Conservation (phyloP, 2,329 filamentous ascomycete species). For the Phoma sp. region DNA sequence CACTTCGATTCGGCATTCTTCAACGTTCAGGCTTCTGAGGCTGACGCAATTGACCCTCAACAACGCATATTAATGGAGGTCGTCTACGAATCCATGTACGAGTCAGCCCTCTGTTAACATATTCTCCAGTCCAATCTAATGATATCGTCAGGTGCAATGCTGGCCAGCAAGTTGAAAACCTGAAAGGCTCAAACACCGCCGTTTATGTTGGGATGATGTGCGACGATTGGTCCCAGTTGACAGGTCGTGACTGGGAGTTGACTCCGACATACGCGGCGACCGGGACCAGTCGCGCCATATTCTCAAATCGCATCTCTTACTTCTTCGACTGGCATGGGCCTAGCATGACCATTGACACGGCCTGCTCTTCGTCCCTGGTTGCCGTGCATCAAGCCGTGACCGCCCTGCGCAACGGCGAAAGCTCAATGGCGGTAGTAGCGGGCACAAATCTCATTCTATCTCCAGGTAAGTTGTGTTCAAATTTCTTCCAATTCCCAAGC, state of each 20-base stretch:
- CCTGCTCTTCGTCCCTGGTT: not conserved
- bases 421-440: not conserved
- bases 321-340: not conserved
- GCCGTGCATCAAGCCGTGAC: not conserved
- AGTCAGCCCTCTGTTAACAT: no score
- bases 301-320: not conserved
- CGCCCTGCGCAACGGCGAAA: not conserved
- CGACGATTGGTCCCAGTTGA: no score
- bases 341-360: not conserved
- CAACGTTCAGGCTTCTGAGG: slow-evolving; percentile 31
- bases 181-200: no score
- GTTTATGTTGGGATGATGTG: no score
- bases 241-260: no score
- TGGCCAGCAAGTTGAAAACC: no score
- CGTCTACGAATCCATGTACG: slow-evolving; percentile 28
- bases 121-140: no score
- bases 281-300: not conserved
- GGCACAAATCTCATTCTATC: not conserved
- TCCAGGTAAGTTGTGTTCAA: no score
- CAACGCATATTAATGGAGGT: slow-evolving; percentile 35
- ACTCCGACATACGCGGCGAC: not conserved
- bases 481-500: no score
- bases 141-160: no score
- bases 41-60: slow-evolving; percentile 35
- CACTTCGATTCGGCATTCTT: slow-evolving; percentile 37